Evolutionary conservation across 768 basidiomycete species (phyloP), one percentile per base, ranked within the genome.

Genomic region (Mycena leptocephala): DNA sequence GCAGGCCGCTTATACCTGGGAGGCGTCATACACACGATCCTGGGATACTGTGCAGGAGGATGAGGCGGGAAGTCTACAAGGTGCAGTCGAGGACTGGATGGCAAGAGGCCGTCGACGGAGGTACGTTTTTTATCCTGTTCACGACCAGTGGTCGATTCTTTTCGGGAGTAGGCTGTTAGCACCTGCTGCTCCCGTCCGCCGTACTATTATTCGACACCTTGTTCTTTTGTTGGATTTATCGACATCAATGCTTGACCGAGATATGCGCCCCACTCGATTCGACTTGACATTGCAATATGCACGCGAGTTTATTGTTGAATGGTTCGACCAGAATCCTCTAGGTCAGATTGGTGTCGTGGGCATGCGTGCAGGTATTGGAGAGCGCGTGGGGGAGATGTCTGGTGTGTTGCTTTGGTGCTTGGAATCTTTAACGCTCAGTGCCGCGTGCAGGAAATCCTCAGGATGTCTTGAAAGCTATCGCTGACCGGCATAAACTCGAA

Each of bases 21-120:
- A 99, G 82, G 98, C 96, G 1, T 94, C 95, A 4, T 99, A 97
- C 82, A 93, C 95, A 39, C 93, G 97, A 46, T 95, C 96, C 59
- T 99, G 98, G 98, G 98, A 99, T 80, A 95, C 95, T 0, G 97
- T 99, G 0, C 96, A 97, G 82, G 98, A 99, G 83, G 98, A 99
- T 83, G 98, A 97, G 81, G 91, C 90, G 0, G 98, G 98, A 1
- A 97, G 96, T 82, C 84, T 99, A 76, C 95, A 97, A 74, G 91
- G 93, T 1, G 95, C 97, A 3, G 97, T 99, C 8, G 93, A 97
- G 79, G 96, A 96, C 78, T 89, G 96, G 80, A 91, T 99, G 86
- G 96, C 97, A 11, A 88, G 96, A 78, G 93, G 95, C 6, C 88
- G 97, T 75, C 91, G 98, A 70, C 90, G 95, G 81, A 90, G 98